Conservation (phyloP, 2,329 filamentous ascomycete species). For the Leptographium lundbergii region DNA sequence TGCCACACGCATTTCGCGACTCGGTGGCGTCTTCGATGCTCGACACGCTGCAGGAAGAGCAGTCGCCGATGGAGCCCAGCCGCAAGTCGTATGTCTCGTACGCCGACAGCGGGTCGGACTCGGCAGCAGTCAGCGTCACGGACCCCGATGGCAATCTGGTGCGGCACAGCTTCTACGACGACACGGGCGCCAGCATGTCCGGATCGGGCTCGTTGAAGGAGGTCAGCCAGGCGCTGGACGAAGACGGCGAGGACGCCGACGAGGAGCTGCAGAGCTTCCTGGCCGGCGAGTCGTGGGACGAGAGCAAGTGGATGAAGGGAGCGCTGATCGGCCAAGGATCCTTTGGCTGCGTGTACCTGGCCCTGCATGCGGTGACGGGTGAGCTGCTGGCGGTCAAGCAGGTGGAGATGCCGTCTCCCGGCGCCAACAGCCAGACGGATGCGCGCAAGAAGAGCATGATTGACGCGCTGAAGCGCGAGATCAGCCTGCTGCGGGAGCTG, state of each 20-base stretch:
- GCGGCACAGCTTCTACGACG: constrained; percentile 75
- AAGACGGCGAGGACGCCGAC: constrained; percentile 85
- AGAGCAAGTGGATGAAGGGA: constrained; percentile 99
- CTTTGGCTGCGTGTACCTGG: constrained; percentile 90
- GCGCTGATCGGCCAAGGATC: constrained; percentile 93
- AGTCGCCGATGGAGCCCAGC: constrained; percentile 70
- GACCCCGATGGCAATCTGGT: constrained; percentile 62
- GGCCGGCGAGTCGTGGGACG: constrained; percentile 85
- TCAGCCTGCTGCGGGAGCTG: constrained; percentile 82
- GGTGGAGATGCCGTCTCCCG: constrained; percentile 75
- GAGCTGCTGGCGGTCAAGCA: constrained; percentile 98
- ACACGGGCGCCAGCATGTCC: constrained; percentile 26
- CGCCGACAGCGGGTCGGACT: constrained; percentile 62
- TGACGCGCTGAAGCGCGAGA: constrained; percentile 91
- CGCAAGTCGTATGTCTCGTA: constrained; percentile 94
- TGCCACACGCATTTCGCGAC: constrained; percentile 60
- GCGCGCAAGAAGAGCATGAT: constrained; percentile 97
- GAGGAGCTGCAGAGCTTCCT: constrained; percentile 84
- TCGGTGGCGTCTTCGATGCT: constrained; percentile 82
- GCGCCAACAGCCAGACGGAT: constrained; percentile 69
- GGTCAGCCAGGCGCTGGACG: constrained; percentile 70
- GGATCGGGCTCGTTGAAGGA: constrained; percentile 67
- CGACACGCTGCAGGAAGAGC: constrained; percentile 79
- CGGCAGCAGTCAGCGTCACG: constrained; percentile 55
- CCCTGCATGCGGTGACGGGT: constrained; percentile 87